Conservation (phyloP, 202 grass and related monocot species). For the Hordeum pubiflorum region DNA sequence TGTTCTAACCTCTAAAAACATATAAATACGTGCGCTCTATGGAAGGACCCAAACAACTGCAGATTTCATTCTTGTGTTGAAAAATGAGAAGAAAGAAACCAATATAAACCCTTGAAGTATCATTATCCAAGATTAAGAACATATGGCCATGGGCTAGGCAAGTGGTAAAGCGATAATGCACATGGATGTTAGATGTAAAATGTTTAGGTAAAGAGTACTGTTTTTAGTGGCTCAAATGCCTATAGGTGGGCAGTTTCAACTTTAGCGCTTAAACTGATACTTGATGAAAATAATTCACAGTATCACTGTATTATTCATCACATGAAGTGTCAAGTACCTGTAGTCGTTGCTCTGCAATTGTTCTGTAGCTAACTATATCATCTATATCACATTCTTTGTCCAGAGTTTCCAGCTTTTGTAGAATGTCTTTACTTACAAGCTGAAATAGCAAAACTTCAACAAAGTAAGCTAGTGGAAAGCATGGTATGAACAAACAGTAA, state of each 20-base stretch:
- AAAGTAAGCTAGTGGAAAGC: slow-evolving; percentile 24
- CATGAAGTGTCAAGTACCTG: slow-evolving; percentile 53
- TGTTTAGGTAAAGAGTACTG: background rate
- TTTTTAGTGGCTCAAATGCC: slow-evolving; percentile 5
- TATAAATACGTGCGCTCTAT: slow-evolving; percentile 7
- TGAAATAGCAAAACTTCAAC: slow-evolving; percentile 38
- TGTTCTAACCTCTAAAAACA: slow-evolving; percentile 12
- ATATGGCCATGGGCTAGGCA: background rate
- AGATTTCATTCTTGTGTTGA: background rate
- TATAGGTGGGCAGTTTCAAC: background rate
- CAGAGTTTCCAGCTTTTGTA: slow-evolving; percentile 78
- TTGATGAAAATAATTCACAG: slow-evolving; percentile 4
- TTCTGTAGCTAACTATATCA: slow-evolving; percentile 92
- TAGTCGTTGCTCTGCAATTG: slow-evolving; percentile 70
- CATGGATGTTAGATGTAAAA: background rate
- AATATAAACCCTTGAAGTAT: slow-evolving; percentile 6
- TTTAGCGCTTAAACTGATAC: background rate
- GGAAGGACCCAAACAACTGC: background rate
- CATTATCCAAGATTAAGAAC: slow-evolving; percentile 9
- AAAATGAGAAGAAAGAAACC: background rate
- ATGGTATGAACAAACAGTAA: slow-evolving; percentile 12
- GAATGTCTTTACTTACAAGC: slow-evolving; percentile 72
- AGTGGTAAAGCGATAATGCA: background rate
- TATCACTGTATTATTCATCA: slow-evolving; percentile 21
- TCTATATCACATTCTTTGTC: slow-evolving; percentile 92